Evolutionary conservation across 495 filamentous ascomycete genomes (phyloP).

Genomic region (Xylaria intraflava): DNA sequence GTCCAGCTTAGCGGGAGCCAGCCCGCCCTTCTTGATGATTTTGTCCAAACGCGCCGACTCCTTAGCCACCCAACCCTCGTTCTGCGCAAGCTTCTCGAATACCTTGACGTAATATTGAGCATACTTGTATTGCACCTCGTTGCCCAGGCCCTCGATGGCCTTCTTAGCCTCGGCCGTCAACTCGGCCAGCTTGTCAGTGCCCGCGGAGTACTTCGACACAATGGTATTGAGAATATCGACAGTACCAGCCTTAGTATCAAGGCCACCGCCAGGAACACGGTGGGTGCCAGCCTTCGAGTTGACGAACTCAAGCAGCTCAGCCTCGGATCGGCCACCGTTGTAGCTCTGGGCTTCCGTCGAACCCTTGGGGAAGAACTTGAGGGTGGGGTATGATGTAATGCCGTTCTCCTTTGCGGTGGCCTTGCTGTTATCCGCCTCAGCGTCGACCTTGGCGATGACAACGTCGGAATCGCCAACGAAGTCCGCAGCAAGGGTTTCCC

Average conservation of each 20-base stretch:
- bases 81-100: slow-evolving; percentile 72
- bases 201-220: slow-evolving; percentile 58
- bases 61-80: slow-evolving; percentile 73
- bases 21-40: slow-evolving; percentile 75
- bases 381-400: slow-evolving; percentile 84
- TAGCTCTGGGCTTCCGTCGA: slow-evolving; percentile 67
- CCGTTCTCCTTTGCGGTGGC: slow-evolving; percentile 68
- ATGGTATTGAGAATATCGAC: slow-evolving; percentile 69
- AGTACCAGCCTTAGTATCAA: slow-evolving; percentile 75
- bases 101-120: slow-evolving; percentile 93
- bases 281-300: slow-evolving; percentile 87
- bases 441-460: slow-evolving; percentile 89
- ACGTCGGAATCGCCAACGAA: slow-evolving; percentile 71
- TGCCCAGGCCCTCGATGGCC: slow-evolving; percentile 58
- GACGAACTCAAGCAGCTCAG: slow-evolving; percentile 70
- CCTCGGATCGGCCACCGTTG: slow-evolving; percentile 70
- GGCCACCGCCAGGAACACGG: slow-evolving; percentile 73
- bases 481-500: slow-evolving; percentile 80
- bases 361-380: slow-evolving; percentile 95
- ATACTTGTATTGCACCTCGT: slow-evolving; percentile 58
- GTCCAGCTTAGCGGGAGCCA: slow-evolving; percentile 81
- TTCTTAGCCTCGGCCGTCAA: slow-evolving; percentile 61
- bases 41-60: slow-evolving; percentile 75
- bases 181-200: slow-evolving; percentile 49
- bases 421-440: slow-evolving; percentile 78